Evolutionary conservation across 352 stramenopile genomes (phyloP), one percentile per base, ranked within the genome.

Genomic region (Globisporangium iwayamae): DNA sequence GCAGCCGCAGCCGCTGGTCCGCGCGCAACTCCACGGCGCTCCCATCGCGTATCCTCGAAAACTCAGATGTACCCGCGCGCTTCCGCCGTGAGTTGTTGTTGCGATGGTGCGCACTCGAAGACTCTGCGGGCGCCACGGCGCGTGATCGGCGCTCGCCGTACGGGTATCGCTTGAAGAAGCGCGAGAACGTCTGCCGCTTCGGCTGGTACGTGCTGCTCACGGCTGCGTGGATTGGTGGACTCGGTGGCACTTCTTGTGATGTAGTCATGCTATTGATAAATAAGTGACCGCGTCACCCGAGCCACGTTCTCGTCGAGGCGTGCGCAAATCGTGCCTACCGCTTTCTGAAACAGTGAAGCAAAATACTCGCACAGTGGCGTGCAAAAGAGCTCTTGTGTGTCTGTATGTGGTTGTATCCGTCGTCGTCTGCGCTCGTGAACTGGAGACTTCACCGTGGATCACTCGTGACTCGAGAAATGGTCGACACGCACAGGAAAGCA

Each of bases 101-200:
- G 71, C 59, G 53, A 48, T 67, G 9, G 9, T 60, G 25, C 56
- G 22, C 0, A 67, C 38, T 32, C 45, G 63, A 67, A 11, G 60
- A 68, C 52, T 91, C 83, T 0, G 79, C 79, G 0, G 84, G 81
- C 0, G 75, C 84, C 0, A 91, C 82, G 3, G 84, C 78, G 16
- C 81, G 73, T 0, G 82, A 90, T 5, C 79, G 79, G 5, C 75
- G 70, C 63, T 90, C 80, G 38, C 76, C 71, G 60, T 89, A 93
- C 63, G 78, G 75, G 20, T 81, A 88, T 52, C 74, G 75, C 11
- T 72, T 69, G 41, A 90, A 76, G 67, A 90, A 89, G 3, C 76
- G 74, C 10, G 80, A 79, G 41, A 90, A 71, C 14, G 73, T 87
- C 56, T 78, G 80, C 7, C 73, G 73, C 69, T 90, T 91, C 25